Evolutionary conservation across 805 yeast species (phyloP).

Genomic region (Limtongia smithiae): DNA sequence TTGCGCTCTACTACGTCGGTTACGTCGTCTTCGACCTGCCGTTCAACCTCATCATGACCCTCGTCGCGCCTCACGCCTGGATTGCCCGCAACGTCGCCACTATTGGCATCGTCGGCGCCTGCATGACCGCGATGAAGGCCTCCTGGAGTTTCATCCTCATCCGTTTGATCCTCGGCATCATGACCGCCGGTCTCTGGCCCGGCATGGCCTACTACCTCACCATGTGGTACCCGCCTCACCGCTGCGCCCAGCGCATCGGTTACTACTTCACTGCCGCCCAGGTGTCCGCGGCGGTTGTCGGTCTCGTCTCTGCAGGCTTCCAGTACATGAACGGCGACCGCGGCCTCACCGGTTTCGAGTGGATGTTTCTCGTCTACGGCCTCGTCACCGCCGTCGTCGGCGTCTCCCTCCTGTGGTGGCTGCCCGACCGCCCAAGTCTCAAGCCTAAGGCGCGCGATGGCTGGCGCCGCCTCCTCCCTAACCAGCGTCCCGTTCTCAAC

Average conservation of each 20-base stretch:
- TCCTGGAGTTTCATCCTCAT: slow-evolving; percentile 50
- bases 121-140: slow-evolving; percentile 60
- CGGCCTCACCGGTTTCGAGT: slow-evolving; percentile 80
- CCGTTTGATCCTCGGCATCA: slow-evolving; percentile 70
- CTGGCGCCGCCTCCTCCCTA: slow-evolving; percentile 25
- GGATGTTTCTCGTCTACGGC: slow-evolving; percentile 81
- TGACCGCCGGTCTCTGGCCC: slow-evolving; percentile 72
- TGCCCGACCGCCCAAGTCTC: slow-evolving; percentile 67
- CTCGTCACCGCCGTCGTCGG: slow-evolving; percentile 63
- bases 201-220: slow-evolving; percentile 78
- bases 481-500: slow-evolving; percentile 46
- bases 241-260: slow-evolving; percentile 76
- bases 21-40: slow-evolving; percentile 83
- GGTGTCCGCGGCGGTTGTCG: slow-evolving; percentile 84
- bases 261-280: slow-evolving; percentile 91
- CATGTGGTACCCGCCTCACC: slow-evolving; percentile 77
- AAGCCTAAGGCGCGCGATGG: slow-evolving; percentile 23
- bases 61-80: slow-evolving; percentile 81
- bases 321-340: slow-evolving; percentile 71
- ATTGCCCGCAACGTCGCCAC: slow-evolving; percentile 69
- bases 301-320: slow-evolving; percentile 82
- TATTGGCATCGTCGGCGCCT: slow-evolving; percentile 73
- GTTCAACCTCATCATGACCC: slow-evolving; percentile 82
- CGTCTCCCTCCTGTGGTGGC: slow-evolving; percentile 68
- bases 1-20: slow-evolving; percentile 79